A percentile compares a stretch with the other conserved stretches of the same genome.
Conservation (phyloP, 768 basidiomycete species). For the Artomyces pyxidatus region DNA sequence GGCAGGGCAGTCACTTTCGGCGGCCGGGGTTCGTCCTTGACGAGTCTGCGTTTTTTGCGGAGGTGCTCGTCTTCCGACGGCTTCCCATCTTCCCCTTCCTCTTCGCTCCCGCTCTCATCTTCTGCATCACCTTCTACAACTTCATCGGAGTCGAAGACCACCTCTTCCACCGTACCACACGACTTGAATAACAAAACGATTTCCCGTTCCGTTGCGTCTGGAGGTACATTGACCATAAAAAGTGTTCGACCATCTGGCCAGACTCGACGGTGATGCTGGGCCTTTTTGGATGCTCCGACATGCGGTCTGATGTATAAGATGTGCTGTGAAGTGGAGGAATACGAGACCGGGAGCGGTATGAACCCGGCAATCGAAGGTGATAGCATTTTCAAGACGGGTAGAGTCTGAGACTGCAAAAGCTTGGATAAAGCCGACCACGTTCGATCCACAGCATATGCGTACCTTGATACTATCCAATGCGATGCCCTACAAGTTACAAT, state of each 20-base stretch:
- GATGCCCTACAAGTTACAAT: background rate
- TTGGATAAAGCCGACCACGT: no score
- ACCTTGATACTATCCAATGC: no score
- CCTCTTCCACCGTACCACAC: constrained; percentile 70
- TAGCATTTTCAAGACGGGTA: background rate
- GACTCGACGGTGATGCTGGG: constrained; percentile 11
- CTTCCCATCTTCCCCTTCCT: constrained; percentile 25
- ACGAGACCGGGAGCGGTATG: constrained; percentile 35
- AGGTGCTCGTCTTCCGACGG: constrained; percentile 21
- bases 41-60: constrained; percentile 26
- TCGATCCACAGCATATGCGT: no score
- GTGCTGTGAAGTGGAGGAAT: constrained; percentile 43
- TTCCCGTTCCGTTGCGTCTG: constrained; percentile 81
- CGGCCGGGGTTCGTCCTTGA: constrained; percentile 18
- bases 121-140: constrained; percentile 27
- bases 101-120: constrained; percentile 12
- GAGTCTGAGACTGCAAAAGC: no score
- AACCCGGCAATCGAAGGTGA: constrained; percentile 35
- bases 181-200: constrained; percentile 66
- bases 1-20: constrained; percentile 52
- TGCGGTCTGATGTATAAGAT: constrained; percentile 75
- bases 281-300: constrained; percentile 35
- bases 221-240: constrained; percentile 84
- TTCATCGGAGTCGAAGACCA: constrained; percentile 51
- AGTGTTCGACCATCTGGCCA: constrained; percentile 61